Base-by-base conservation (phyloP, 1,284 basidiomycete species). In the Boletus sp. region DNA sequence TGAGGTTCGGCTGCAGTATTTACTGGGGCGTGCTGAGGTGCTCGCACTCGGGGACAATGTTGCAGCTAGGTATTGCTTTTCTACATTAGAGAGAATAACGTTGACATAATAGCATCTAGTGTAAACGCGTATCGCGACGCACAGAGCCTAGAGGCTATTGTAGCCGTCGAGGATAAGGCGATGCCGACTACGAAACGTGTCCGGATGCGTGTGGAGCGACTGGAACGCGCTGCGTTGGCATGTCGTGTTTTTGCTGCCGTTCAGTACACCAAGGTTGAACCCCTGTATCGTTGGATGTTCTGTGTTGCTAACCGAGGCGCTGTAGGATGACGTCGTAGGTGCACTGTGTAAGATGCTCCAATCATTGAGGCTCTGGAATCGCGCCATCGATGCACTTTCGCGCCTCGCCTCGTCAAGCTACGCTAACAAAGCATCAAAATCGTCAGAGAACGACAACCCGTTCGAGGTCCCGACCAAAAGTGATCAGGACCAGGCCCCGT, bases 331-430 rank as follows among this genome's bases (percentile, higher is more conserved):
- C 56, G 78, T 87, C 0, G 77, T 83, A 0, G 75, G 80, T 0
- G 84, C 89, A 1, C 71, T 95, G 21, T 79, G 82, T 28, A 83
- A 83, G 21, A 80, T 90, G 56, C 77, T 90, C 14, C 89, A 92
- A 65, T 84, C 91, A 0, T 80, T 95, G 62, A 85, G 94, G 6
- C 77, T 96, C 1, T 93, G 88, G 83, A 91, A 90, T 66, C 85
- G 93, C 37, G 92, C 92, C 1, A 78, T 88, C 2, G 90, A 92
- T 35, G 84, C 86, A 2, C 73, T 95, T 0, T 76, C 85, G 6
- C 87, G 91, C 13, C 77, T 94, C 9, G 80, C 73, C 46, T 81
- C 81, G 0, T 67, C 76, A 4, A 69, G 78, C 2, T 62, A 65
- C 25, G 69, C 78, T 2, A 63, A 65, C 28, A 63, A 68, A 11